Evolutionary conservation across 1,284 basidiomycete genomes (phyloP).

Genomic region (Cerioporus squamosus): DNA sequence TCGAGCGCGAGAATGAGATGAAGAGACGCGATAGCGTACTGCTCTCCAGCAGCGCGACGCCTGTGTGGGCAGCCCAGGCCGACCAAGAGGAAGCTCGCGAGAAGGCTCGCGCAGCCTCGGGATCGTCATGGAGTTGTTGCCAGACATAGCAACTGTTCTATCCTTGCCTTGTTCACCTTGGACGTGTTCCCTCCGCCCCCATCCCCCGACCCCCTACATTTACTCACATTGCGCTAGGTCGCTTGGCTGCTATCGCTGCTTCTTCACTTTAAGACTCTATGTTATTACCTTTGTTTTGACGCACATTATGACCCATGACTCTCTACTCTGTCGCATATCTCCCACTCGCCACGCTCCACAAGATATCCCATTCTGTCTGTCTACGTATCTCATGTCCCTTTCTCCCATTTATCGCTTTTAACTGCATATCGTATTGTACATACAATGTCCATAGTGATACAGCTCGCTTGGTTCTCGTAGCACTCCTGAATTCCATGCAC

Average conservation of each 20-base stretch:
- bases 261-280: slow-evolving; percentile 33
- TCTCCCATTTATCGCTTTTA: slow-evolving; percentile 27
- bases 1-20: slow-evolving; percentile 78
- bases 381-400: slow-evolving; percentile 23
- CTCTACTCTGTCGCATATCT: slow-evolving; percentile 22
- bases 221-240: slow-evolving; percentile 10
- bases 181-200: slow-evolving; percentile 6
- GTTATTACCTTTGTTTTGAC: slow-evolving; percentile 25
- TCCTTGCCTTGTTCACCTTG: slow-evolving; percentile 1
- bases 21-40: slow-evolving; percentile 82
- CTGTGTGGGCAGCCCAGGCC: slow-evolving; percentile 77
- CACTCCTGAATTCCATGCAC: slow-evolving; percentile 17
- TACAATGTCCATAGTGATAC: slow-evolving; percentile 30
- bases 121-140: slow-evolving; percentile 69
- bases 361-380: slow-evolving; percentile 9
- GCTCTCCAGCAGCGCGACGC: slow-evolving; percentile 61
- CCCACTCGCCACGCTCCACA: slow-evolving; percentile 14
- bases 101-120: slow-evolving; percentile 56
- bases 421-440: slow-evolving; percentile 31
- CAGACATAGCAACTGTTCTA: slow-evolving; percentile 39
- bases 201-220: not conserved
- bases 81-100: slow-evolving; percentile 78
- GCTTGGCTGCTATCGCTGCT: slow-evolving; percentile 24
- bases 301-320: slow-evolving; percentile 25
- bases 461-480: slow-evolving; percentile 21